Percentiles rank a stretch among this genome's conserved stretches.
These are phyloP conservation scores for Malus hybrid DNA, from an alignment of 331 rosid genomes.

Conservation along the genomic window DNA sequence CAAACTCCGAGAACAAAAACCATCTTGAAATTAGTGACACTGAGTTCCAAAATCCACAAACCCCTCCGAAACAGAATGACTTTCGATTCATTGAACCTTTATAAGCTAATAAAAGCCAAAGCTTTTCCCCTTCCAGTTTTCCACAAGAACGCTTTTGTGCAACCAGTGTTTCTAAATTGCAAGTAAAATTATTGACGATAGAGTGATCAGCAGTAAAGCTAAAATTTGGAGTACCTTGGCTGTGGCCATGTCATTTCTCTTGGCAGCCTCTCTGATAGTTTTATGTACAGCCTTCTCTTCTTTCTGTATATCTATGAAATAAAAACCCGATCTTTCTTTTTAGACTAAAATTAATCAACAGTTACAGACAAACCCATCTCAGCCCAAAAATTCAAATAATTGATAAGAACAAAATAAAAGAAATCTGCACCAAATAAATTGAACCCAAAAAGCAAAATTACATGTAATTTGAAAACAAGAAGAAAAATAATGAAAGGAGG, in stretches of 20 bases:
- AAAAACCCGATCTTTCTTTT: not conserved
- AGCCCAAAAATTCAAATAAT: not conserved
- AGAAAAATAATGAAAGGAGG: not conserved
- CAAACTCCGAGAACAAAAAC: not conserved
- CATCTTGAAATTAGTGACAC: not conserved
- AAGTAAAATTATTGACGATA: not conserved
- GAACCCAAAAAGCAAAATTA: not conserved
- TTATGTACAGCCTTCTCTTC: conserved; percentile 71
- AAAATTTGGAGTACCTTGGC: conserved; percentile 50
- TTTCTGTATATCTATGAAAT: conserved; percentile 56
- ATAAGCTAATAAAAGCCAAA: not conserved
- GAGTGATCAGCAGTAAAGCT: not conserved
- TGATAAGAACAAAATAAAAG: not conserved
- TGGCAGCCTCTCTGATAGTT: conserved; percentile 78
- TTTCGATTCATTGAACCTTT: not conserved
- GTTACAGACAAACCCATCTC: not conserved
- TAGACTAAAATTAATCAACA: not conserved
- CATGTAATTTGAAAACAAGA: not conserved
- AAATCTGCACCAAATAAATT: not conserved
- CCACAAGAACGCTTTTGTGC: not conserved
- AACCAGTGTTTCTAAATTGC: not conserved
- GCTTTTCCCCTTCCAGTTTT: not conserved
- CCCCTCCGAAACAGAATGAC: not conserved
- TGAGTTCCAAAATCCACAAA: not conserved
- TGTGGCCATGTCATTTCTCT: conserved; percentile 78